Percentiles rank a stretch among this genome's conserved stretches.
Conservation (phyloP, 805 yeast genomes). For the Scheffersomyces stipitis region DNA sequence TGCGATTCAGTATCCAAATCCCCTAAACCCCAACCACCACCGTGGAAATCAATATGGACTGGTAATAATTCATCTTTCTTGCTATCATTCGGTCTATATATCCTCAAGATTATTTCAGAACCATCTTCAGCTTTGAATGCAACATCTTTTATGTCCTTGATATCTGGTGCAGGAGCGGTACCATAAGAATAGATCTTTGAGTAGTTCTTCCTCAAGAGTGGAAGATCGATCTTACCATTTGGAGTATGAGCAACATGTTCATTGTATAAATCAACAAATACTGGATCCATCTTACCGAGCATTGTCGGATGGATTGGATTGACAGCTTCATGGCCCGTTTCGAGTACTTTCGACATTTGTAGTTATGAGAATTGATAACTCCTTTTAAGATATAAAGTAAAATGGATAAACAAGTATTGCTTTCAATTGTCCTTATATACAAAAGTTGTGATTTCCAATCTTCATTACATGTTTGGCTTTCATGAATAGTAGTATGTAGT, state of each 20-base stretch:
- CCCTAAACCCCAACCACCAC: constrained; percentile 36
- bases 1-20: constrained; percentile 28
- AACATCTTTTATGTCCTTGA: constrained; percentile 14
- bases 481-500: too few species aligned
- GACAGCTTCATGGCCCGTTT: constrained; percentile 17
- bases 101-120: constrained; percentile 17
- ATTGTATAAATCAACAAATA: constrained; percentile 19
- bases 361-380: too few species aligned
- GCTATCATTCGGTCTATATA: constrained; percentile 25
- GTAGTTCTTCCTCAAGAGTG: constrained; percentile 21
- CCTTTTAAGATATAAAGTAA: too few species aligned
- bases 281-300: constrained; percentile 24
- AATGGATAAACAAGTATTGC: too few species aligned
- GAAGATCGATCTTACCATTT: constrained; percentile 16
- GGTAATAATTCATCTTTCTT: constrained; percentile 21
- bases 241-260: constrained; percentile 19
- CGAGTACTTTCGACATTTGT: too few species aligned
- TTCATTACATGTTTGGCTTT: too few species aligned
- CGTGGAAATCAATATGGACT: constrained; percentile 30
- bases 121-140: constrained; percentile 24
- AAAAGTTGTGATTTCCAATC: too few species aligned
- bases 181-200: constrained; percentile 22
- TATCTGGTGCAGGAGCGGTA: constrained; percentile 20
- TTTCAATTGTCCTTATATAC: too few species aligned
- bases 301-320: constrained; percentile 15